Percentiles rank a stretch among this genome's conserved stretches.
Evolutionary conservation across 2,329 filamentous ascomycete genomes (phyloP).

Genomic region (Dothideomycetes sp.): DNA sequence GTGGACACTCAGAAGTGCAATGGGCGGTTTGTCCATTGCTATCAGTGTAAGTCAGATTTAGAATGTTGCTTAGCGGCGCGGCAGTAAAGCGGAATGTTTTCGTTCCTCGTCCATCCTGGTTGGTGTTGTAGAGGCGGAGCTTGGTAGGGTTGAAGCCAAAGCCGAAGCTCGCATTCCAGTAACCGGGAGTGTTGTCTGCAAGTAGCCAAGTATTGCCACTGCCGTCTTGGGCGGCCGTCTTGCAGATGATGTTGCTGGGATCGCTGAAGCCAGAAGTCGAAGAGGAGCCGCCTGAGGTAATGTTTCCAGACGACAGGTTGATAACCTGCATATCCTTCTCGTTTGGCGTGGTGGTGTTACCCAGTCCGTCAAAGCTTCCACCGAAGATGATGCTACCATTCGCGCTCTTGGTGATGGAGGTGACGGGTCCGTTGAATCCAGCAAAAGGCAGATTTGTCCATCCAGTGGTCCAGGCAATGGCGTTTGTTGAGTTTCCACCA

Average conservation of each 20-base stretch:
- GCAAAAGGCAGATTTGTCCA: slow-evolving; percentile 81
- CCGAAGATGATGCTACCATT: slow-evolving; percentile 87
- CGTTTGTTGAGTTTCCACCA: slow-evolving; percentile 74
- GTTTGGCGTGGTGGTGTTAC: slow-evolving; percentile 61
- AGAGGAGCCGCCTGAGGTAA: slow-evolving; percentile 56
- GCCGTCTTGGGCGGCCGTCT: slow-evolving; percentile 53
- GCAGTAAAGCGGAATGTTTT: slow-evolving; percentile 81
- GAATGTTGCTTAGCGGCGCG: slow-evolving; percentile 77
- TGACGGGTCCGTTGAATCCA: slow-evolving; percentile 88
- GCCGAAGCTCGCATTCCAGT: slow-evolving; percentile 71
- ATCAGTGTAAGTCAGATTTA: slow-evolving; percentile 93
- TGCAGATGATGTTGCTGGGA: slow-evolving; percentile 74
- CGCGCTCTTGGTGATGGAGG: slow-evolving; percentile 67
- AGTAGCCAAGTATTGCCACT: slow-evolving; percentile 77
- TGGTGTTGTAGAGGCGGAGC: slow-evolving; percentile 79
- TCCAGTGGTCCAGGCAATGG: slow-evolving; percentile 66
- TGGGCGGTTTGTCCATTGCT: slow-evolving; percentile 50
- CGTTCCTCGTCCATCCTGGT: slow-evolving; percentile 68
- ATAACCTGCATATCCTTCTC: slow-evolving; percentile 65
- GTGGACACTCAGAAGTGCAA: slow-evolving; percentile 77
- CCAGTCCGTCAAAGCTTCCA: slow-evolving; percentile 77
- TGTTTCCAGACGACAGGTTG: slow-evolving; percentile 69
- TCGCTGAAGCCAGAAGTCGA: slow-evolving; percentile 56
- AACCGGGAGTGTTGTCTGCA: slow-evolving; percentile 61
- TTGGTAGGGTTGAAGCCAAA: slow-evolving; percentile 84